Base-by-base conservation (phyloP, 345 rosid genomes). In the Passiflora organensis region DNA sequence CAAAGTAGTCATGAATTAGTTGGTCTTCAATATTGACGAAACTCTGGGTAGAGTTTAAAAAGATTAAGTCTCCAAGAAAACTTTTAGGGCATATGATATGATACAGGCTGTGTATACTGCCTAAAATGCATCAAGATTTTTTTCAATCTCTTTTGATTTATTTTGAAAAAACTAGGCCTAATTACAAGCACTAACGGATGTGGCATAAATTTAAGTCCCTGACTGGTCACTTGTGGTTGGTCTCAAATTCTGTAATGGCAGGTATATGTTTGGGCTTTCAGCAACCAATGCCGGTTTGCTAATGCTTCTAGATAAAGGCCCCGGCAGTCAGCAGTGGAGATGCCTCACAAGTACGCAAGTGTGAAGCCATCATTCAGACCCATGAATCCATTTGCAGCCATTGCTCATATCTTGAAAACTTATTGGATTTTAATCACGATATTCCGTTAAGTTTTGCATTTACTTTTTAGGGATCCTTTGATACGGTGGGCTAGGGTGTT, bases 261-360 rank as follows among this genome's bases (percentile, higher is more conserved):
- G 99, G 80, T 80, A 83, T 62, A 53, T 71, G 72, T 85, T 49
- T 63, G 95, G 93, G 53, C 54, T 82, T 56, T 72, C 97, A 44
- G 66, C 84, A 32, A 77, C 70, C 74, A 79, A 81, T 46, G 71
- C 52, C 10, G 99, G 99, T 59, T 75, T 94, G 85, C 78, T 83
- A 49, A 75, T 94, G 85, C 82, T 90, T 28, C 66, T 94, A 56
- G 99, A 94, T 60, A 85, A 82, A 70, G 76, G 73, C 37, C 80
- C 95, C 43, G 76, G 67, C 41, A 63, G 70, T 49, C 64, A 80
- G 68, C 91, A 74, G 56, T 80, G 85, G 94, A 83, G 89, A 80
- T 94, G 96, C 61, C 80, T 83, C 51, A 59, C 82, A 58, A 94
- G 94, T 67, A 73, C 82, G 1, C 94, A 81, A 76, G 82, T 81